phyloP scores from a whole-genome alignment of 2,329 filamentous ascomycete species.

The Atkinsonella texensis region DNA sequence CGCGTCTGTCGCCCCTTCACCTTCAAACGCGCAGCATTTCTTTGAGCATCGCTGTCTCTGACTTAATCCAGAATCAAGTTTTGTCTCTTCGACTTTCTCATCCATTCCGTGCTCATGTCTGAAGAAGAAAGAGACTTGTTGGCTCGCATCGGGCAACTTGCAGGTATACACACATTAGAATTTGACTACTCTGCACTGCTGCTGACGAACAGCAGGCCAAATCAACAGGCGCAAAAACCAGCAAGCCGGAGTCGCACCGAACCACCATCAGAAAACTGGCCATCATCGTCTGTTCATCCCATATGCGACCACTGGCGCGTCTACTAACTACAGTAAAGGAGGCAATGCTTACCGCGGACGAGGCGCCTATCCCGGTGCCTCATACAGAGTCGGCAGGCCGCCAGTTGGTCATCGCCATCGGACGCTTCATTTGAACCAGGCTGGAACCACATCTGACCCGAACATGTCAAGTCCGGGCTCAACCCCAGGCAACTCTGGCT shows the following conservation, averaged over 20 bases:
- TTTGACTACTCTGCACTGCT: not conserved
- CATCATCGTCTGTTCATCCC: slow-evolving; percentile 23
- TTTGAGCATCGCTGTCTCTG: not conserved
- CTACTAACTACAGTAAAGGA: slow-evolving; percentile 5
- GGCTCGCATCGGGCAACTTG: slow-evolving; percentile 39
- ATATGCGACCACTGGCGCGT: not conserved
- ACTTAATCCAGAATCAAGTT: not conserved
- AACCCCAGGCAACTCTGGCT: slow-evolving; percentile 23
- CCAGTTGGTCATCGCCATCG: slow-evolving; percentile 30
- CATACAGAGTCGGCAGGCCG: slow-evolving; percentile 25
- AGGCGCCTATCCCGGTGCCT: slow-evolving; percentile 22
- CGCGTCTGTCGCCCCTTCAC: not conserved
- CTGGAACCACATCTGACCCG: slow-evolving; percentile 22
- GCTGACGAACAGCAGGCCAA: slow-evolving; percentile 42
- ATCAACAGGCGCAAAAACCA: slow-evolving; percentile 71
- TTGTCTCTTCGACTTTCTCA: not conserved
- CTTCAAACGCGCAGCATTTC: not conserved
- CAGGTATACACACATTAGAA: slow-evolving; percentile 25
- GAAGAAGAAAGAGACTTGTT: slow-evolving; percentile 40
- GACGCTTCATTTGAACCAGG: slow-evolving; percentile 52
- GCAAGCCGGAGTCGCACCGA: slow-evolving; percentile 28
- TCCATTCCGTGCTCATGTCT: slow-evolving; percentile 23
- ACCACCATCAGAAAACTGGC: slow-evolving; percentile 15
- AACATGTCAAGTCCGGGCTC: slow-evolving; percentile 26
- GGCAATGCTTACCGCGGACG: slow-evolving; percentile 6